Base-by-base conservation (phyloP, 108 stramenopile genomes). In the Mayamaea pseudoterrestris region DNA sequence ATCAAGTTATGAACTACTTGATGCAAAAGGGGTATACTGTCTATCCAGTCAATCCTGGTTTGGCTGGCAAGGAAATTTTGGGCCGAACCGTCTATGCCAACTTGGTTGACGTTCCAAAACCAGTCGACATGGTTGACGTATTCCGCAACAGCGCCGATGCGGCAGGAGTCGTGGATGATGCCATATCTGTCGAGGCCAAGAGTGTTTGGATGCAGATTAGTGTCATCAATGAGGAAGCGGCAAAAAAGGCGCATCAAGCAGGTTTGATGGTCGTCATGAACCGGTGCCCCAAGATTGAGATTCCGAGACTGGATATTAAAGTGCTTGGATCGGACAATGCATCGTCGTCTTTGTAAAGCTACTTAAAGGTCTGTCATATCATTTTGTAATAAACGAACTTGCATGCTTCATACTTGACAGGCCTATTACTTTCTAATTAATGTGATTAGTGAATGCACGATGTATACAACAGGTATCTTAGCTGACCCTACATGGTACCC, bases 111-210 rank as follows among this genome's bases (percentile, higher is more conserved):
- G 76, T 81, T 23, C 49, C 69, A 2, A 52, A 53, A 24, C 63
- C 65, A n/a, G 49, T 90, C 14, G 87, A 90, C 45, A 84, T 90
- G 83, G 87, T 85, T 30, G 83, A 90, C 51, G 56, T 90, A 9
- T 90, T 90, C 55, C 73, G 80, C 1, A 66, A 69, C 46, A 50
- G 76, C 2, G 66, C 3, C 8, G 37, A 39, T 39, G 37, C 20
- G 20, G 20, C 37, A 6, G 37, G 18, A 8, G 37, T 39, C 37
- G 37, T 3, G 37, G 37, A 39, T 6, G 37, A 39, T 39, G 8
- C 3, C 3, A 20, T 18, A 3, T 8, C 8, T 39, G 53, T 85
- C 32, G 71, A 71, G 24, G 80, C 82, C 11, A 82, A 78, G 40
- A 62, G 71, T 30, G 74, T 90, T 2, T 90, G 88, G 88, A 59